Base-by-base conservation (phyloP, 2,329 filamentous ascomycete genomes). In the Chrysoporthe austroafricana region DNA sequence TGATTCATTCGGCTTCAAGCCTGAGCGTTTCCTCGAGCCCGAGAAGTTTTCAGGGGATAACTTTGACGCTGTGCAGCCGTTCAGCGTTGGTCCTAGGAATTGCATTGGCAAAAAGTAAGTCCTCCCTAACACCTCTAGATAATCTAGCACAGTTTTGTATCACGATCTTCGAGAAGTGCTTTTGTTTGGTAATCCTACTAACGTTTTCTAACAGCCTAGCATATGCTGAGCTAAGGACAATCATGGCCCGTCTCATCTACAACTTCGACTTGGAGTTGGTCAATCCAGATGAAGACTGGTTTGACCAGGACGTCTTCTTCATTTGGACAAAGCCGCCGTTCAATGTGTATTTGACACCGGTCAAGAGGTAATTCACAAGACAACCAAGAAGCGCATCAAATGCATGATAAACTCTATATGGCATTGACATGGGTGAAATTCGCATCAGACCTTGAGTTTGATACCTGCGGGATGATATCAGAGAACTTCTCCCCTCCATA, bases 91-190 rank as follows among this genome's bases (percentile, higher is more conserved):
- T 0, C 80, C 84, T 6, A 75, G 84, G 2, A 83, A 84, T 58
- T 86, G 84, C 67, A 77, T 86, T 34, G 84, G 84, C 1, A 77
- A 77, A 69, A 84, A 85, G 81, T 83, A 74, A 74, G 81, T 76
- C 2, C 4, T 32, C 13, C 26, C 26, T 26, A 26, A 26, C 26
- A 26, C 26, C 26, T 26, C 26, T 26, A 26, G 26, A 26, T 26
- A 26, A 26, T 26, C 26, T 48, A 18, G 44, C n/a, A 18, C 9
- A 3, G 16, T 58, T 11, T 6, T 58, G 32, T 58, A 21, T 9
- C 44, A 48, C 18, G 16, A 16, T 5, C 18, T 18, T 48, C 14
- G 5, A 4, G 16, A 16, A 48, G 6, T n/a, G 44, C 44, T 48
- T 16, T 48, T 7, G 14, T 7, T 5, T 16, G 8, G 5, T 21